phyloP scores from a whole-genome alignment of 306 rosid genomes.

The Citrullus mucosospermus region DNA sequence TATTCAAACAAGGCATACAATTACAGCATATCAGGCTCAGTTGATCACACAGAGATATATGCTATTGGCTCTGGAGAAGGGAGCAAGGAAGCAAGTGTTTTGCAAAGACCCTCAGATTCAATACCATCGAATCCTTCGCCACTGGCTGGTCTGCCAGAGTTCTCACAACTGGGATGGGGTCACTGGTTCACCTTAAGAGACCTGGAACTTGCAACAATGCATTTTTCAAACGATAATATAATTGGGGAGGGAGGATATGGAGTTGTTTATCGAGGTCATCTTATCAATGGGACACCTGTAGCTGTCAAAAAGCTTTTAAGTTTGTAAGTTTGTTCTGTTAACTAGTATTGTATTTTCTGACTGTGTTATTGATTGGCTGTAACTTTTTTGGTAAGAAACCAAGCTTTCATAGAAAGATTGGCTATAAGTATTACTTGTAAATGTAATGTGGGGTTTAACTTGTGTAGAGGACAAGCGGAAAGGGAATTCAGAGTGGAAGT shows the following conservation, averaged over 20 bases:
- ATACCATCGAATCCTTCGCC: conserved; percentile 46
- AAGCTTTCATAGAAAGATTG: not conserved
- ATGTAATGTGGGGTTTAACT: not conserved
- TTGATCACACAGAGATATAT: conserved; percentile 45
- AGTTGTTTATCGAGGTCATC: conserved; percentile 63
- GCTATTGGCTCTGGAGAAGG: conserved; percentile 50
- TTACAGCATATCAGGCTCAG: conserved; percentile 66
- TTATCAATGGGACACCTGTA: conserved; percentile 72
- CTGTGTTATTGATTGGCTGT: not conserved
- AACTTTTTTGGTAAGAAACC: not conserved
- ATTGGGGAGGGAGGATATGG: conserved; percentile 98
- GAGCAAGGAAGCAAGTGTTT: conserved; percentile 26
- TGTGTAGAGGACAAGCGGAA: conserved; percentile 82
- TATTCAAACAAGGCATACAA: conserved; percentile 46
- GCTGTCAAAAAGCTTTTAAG: conserved; percentile 90
- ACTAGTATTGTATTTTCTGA: not conserved
- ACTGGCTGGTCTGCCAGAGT: conserved; percentile 73
- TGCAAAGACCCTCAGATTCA: conserved; percentile 35
- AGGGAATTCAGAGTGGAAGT: conserved; percentile 94
- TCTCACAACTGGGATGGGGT: conserved; percentile 96
- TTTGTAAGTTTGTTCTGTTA: conserved; percentile 40
- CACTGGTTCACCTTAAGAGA: conserved; percentile 95
- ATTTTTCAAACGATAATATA: conserved; percentile 68
- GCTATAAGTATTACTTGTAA: not conserved
- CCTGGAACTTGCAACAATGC: conserved; percentile 75